Base-by-base conservation (phyloP, 805 yeast species). In the Spathaspora arborariae region DNA sequence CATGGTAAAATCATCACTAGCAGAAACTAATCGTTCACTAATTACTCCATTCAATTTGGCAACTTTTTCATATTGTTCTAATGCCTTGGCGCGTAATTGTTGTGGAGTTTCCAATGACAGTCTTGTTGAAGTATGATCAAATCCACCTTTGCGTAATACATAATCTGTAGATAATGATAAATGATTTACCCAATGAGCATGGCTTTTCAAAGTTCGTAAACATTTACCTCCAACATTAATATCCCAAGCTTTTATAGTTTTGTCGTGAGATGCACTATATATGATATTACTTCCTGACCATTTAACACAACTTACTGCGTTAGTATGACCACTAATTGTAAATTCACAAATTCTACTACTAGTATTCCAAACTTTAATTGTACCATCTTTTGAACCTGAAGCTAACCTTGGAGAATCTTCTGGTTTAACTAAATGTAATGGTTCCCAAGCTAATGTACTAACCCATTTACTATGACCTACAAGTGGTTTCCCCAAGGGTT, bases 161-260 rank as follows among this genome's bases (percentile, higher is more conserved):
- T 84, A 85, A 58, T 94, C 99, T 0, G 98, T 92, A 1, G 96
- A 87, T 38, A 94, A 70, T 0, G 97, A 86, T 49, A 94, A 72
- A 67, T 92, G 98, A 63, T 94, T 94, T 42, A 94, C 94, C 99
- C 99, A 94, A 68, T 94, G 99, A 1, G 96, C 97, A 63, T 94
- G 99, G 39, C 94, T 79, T 62, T 83, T 84, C 53, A 94, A 70
- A 2, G 89, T 82, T 61, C 87, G 88, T 27, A 86, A 74, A 54
- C 95, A 80, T 54, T 79, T 80, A 24, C 97, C 98, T 41, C 78
- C 79, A 2, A 73, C 75, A 37, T 75, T 70, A 4, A 88, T 81
- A 58, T 88, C 92, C 99, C 99, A 94, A 1, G 87, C 88, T 64
- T 84, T 85, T 53, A 94, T 85, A 4, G 97, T 87, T 61, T 91